Base-by-base conservation (phyloP, 2,329 filamentous ascomycete species). In the Macroventuria anomochaeta region DNA sequence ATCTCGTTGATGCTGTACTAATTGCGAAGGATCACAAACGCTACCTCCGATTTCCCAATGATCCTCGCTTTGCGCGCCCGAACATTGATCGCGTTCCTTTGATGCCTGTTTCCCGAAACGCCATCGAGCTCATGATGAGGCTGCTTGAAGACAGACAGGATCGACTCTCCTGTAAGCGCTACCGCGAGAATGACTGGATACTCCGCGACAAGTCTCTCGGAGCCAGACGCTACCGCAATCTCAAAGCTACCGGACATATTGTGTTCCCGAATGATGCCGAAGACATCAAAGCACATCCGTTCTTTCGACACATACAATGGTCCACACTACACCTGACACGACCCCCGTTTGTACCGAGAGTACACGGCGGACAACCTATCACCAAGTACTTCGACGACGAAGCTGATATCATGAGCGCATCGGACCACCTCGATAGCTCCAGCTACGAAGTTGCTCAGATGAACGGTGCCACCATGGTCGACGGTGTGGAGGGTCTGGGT, bases 321-420 rank as follows among this genome's bases (percentile, higher is more conserved):
- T 85, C 89, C 12, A 83, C 83, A 0, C 75, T 96, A 13, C 89
- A 95, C 66, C 76, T 83, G 28, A 82, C 85, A 49, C 79, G 79
- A 7, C 93, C 93, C 0, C 93, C 93, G 0, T 93, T 96, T 65
- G 79, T 96, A 0, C 93, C 93, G 0, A 82, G 85, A 8, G 86
- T 97, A 20, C 69, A 72, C 10, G 72, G 75, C 31, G 71, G 73
- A 20, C 78, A 81, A 56, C 67, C 72, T 12, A 78, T 81, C 69
- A 95, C 92, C 1, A 90, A 89, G 65, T 97, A 96, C 71, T 97
- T 97, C 68, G 90, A 96, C 53, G 88, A 92, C 42, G 90, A 91
- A 59, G 86, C 90, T 33, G 81, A 88, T 23, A 85, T 93, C 44
- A 64, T 80, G 55, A 77, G 70, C 15, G 71, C 59, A 21, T 68